Evolutionary conservation across 495 filamentous ascomycete genomes (phyloP).

Genomic region (Trichocladium uniseriatum): DNA sequence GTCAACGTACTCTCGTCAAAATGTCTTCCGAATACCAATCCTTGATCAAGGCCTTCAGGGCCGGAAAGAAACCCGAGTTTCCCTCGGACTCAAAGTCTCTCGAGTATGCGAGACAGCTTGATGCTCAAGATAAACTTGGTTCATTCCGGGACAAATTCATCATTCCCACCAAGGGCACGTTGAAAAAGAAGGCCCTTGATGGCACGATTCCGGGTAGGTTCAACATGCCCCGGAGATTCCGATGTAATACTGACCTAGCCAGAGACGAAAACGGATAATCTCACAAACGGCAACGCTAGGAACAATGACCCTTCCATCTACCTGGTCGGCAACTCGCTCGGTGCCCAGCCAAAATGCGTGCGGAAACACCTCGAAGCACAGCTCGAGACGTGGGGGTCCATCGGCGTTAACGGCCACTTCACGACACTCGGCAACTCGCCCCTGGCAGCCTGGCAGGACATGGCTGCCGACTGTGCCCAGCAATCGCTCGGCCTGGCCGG

Average conservation of each 20-base stretch:
- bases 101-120: conserved; percentile 35
- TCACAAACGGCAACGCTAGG: background rate
- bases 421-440: conserved; percentile 64
- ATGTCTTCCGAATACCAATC: conserved; percentile 5
- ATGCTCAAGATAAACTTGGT: conserved; percentile 57
- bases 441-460: conserved; percentile 67
- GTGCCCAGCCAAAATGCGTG: conserved; percentile 72
- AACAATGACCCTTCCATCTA: conserved; percentile 51
- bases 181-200: conserved; percentile 48
- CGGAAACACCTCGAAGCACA: conserved; percentile 63
- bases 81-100: conserved; percentile 8
- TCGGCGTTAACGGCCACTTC: conserved; percentile 93
- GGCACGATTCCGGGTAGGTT: conserved; percentile 30
- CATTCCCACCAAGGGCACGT: conserved; percentile 68
- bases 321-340: conserved; percentile 90
- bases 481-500: conserved; percentile 67
- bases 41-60: conserved; percentile 4
- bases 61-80: conserved; percentile 13
- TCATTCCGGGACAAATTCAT: conserved; percentile 67
- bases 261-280: background rate
- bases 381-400: conserved; percentile 77
- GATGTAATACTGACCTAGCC: background rate
- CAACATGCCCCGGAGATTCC: conserved; percentile 33
- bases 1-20: background rate
- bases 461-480: conserved; percentile 2